Evolutionary conservation across 2,329 filamentous ascomycete species (phyloP), one percentile per base, ranked within the genome.

Genomic region (Ascochyta viciae-villosae): DNA sequence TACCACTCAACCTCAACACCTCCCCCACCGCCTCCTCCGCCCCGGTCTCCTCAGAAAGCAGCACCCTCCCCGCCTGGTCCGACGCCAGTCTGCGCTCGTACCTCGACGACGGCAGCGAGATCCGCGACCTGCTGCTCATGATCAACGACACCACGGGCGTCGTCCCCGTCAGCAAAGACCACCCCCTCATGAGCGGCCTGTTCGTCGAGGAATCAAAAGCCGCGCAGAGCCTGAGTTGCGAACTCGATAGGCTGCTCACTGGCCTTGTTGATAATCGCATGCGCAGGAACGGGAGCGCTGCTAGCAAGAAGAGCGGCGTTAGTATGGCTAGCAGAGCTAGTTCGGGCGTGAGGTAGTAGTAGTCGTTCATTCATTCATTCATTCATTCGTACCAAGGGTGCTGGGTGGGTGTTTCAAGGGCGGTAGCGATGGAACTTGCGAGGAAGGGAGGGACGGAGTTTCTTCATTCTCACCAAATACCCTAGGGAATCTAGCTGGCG

Each of bases 71-170:
- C 24, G 85, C 87, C 0, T 99, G 95, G 95, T 94, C 92, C 60
- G 94, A 98, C 74, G 83, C 87, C 52, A 91, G 87, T 66, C 84
- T 99, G 26, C 87, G 92, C 57, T 89, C 90, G 13, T 99, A 97
- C 77, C 89, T 98, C 68, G 94, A 98, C 64, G 92, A 95, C 64
- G 87, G 91, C 58, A 88, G 88, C 31, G 92, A 96, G 61, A 92
- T 99, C 64, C 87, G 91, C 46, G 94, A 99, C 73, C 85, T 98
- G 72, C 83, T 98, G 47, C 85, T 93, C 34, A 90, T 99, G 58
- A 92, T 99, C 26, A 93, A 96, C 72, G 93, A 98, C 77, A 96
- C 93, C 74, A 90, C 87, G 13, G 90, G 93, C 56, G 87, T 96
- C 15, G 84, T 87, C 38, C 90, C 92, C 16, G 90, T 89, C 7